Conservation (phyloP, 768 basidiomycete genomes). For the Boletus vermiculosoides region DNA sequence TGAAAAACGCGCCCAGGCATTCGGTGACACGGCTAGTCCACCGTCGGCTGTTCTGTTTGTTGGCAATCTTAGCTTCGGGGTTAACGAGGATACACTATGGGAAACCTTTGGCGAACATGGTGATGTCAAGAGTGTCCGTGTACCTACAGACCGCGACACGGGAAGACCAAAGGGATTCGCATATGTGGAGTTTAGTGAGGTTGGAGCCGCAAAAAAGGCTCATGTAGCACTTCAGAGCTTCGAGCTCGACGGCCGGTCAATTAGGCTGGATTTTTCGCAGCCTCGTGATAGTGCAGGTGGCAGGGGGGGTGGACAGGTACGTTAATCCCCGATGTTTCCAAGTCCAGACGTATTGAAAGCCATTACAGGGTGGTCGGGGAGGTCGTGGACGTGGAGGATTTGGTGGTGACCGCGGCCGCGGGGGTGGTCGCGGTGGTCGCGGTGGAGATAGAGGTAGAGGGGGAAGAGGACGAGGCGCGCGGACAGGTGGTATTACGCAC, state of each 20-base stretch:
- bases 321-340: constrained; percentile 23
- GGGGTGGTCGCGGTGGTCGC: constrained; percentile 43
- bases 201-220: constrained; percentile 80
- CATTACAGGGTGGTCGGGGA: constrained; percentile 34
- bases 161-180: constrained; percentile 94
- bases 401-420: constrained; percentile 37
- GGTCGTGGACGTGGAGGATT: constrained; percentile 31
- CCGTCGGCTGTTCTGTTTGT: constrained; percentile 83
- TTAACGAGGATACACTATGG: constrained; percentile 85
- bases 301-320: constrained; percentile 45
- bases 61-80: constrained; percentile 82
- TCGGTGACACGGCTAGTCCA: constrained; percentile 65
- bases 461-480: constrained; percentile 39
- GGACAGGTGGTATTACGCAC: constrained; percentile 52
- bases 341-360: not conserved
- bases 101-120: constrained; percentile 87
- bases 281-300: constrained; percentile 67
- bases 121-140: constrained; percentile 77
- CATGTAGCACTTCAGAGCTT: constrained; percentile 63
- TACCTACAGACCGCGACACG: constrained; percentile 91
- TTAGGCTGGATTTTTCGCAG: constrained; percentile 86
- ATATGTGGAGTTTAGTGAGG: constrained; percentile 89
- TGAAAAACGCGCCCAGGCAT: constrained; percentile 73
- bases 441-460: constrained; percentile 38
- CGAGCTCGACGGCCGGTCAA: constrained; percentile 76